Evolutionary conservation across 108 stramenopile species (phyloP).

Genomic region (Poteriospumella lacustris): DNA sequence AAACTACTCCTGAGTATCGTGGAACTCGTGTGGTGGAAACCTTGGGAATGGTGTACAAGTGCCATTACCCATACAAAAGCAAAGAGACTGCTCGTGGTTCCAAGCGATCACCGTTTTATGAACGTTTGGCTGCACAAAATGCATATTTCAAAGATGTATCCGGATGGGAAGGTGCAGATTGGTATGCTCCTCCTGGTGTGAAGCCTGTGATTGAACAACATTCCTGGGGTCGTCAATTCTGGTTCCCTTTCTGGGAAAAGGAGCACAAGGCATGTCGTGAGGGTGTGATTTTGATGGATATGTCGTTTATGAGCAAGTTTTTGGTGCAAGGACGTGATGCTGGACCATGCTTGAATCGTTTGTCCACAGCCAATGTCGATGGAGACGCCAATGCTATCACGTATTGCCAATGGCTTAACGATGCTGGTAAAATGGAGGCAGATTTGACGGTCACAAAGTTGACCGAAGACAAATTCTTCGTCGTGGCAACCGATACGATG

Average conservation of each 20-base stretch:
- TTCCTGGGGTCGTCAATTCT: slow-evolving; percentile 54
- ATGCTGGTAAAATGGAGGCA: slow-evolving; percentile 56
- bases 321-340: slow-evolving; percentile 62
- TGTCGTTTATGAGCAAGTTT: slow-evolving; percentile 77
- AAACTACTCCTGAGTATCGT: slow-evolving; percentile 55
- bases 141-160: slow-evolving; percentile 60
- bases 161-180: slow-evolving; percentile 66
- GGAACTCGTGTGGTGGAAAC: slow-evolving; percentile 54
- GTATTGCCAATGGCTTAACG: slow-evolving; percentile 69
- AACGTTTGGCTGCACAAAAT: slow-evolving; percentile 34
- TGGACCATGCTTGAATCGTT: slow-evolving; percentile 55
- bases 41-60: slow-evolving; percentile 60
- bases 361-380: slow-evolving; percentile 66
- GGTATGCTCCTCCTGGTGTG: too few species aligned
- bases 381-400: slow-evolving; percentile 48
- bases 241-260: slow-evolving; percentile 52
- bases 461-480: slow-evolving; percentile 55
- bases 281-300: slow-evolving; percentile 65
- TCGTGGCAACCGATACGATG: slow-evolving; percentile 69
- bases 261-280: slow-evolving; percentile 63
- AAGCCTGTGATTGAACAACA: too few species aligned
- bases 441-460: slow-evolving; percentile 68
- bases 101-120: slow-evolving; percentile 58
- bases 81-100: slow-evolving; percentile 50
- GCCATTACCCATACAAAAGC: slow-evolving; percentile 62